Conservation (phyloP, 208 protist genomes). For the Herpetomonas tarakana region DNA sequence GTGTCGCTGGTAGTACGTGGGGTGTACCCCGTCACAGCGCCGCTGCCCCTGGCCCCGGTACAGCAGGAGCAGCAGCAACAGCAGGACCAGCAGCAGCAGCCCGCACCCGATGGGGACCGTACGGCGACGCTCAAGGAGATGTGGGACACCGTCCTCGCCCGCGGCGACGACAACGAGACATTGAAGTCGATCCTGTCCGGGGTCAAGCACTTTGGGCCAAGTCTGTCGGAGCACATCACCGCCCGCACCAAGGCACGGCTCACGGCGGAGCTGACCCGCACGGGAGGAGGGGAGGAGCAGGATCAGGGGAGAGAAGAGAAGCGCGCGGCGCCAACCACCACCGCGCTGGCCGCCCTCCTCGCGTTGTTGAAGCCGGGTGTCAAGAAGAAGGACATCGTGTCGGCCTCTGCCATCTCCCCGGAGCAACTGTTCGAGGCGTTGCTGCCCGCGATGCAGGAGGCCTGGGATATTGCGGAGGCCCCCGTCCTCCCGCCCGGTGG, state of each 20-base stretch:
- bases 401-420: slow-evolving; percentile 1
- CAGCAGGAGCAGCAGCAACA: slow-evolving; percentile 1
- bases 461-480: slow-evolving; percentile 39
- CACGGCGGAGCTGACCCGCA: slow-evolving; percentile 33
- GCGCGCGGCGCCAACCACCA: not conserved
- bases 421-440: slow-evolving; percentile 39
- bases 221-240: slow-evolving; percentile 75
- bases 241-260: slow-evolving; percentile 30
- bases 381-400: not conserved
- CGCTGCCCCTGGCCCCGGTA: slow-evolving; percentile 11
- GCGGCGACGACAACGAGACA: slow-evolving; percentile 41
- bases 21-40: slow-evolving; percentile 59
- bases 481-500: slow-evolving; percentile 39
- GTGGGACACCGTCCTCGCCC: slow-evolving; percentile 46
- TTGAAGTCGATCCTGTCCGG: slow-evolving; percentile 46
- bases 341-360: not conserved
- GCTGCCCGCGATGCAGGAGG: slow-evolving; percentile 51
- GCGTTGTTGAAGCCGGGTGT: not conserved
- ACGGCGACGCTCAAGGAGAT: slow-evolving; percentile 22
- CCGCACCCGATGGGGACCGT: not conserved
- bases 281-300: slow-evolving; percentile 9
- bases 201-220: slow-evolving; percentile 64
- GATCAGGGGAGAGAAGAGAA: not conserved
- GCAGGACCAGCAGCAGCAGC: not conserved
- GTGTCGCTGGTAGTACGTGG: slow-evolving; percentile 61